Percentiles rank a stretch among this genome's conserved stretches.
phyloP scores from a whole-genome alignment of 75 land plant species.

The Pinus albicaulis region DNA sequence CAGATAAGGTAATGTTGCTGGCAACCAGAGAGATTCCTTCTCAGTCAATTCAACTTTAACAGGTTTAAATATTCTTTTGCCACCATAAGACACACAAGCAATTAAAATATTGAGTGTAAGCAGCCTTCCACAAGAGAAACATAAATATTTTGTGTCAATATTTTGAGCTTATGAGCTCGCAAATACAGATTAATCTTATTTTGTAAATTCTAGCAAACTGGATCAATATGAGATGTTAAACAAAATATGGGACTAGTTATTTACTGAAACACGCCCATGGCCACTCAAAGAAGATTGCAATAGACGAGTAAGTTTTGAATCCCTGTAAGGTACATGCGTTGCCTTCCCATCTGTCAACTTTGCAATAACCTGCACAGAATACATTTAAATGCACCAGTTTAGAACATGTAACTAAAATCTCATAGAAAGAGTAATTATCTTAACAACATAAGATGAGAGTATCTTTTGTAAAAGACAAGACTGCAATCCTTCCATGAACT shows the following conservation, averaged over 20 bases:
- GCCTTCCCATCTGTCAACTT: conserved; percentile 96
- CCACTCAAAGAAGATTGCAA: conserved; percentile 97
- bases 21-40: not conserved
- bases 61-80: not conserved
- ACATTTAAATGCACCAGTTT: conserved; percentile 24
- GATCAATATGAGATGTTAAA: not conserved
- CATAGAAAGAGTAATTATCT: not conserved
- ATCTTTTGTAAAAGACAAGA: not conserved
- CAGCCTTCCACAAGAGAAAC: not conserved
- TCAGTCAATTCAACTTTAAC: not conserved
- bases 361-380: conserved; percentile 78
- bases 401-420: not conserved
- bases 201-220: not conserved
- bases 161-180: conserved; percentile 3
- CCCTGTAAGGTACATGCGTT: conserved; percentile 96
- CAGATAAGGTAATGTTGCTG: not conserved
- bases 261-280: conserved; percentile 96
- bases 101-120: not conserved
- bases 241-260: not conserved
- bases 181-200: not conserved
- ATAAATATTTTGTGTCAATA: not conserved
- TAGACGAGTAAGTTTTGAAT: conserved; percentile 95
- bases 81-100: not conserved
- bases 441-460: not conserved
- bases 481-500: not conserved